A percentile compares a stretch with the other conserved stretches of the same genome.
Evolutionary conservation across 306 rosid species (phyloP).

Genomic region (Pueraria montana): DNA sequence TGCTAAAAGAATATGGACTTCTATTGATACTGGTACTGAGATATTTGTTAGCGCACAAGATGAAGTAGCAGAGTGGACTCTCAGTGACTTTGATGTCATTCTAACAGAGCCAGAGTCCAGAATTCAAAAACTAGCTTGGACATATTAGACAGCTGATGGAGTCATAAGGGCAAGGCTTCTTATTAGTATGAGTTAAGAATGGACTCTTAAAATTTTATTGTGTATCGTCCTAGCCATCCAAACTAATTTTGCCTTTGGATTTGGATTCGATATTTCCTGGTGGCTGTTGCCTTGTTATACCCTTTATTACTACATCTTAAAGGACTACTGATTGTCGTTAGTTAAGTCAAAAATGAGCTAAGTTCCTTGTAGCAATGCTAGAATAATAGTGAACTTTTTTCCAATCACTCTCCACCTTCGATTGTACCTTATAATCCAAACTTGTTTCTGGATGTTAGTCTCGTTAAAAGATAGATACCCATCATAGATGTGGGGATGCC

Average conservation of each 20-base stretch:
- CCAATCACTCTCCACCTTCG: background rate
- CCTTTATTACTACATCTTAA: background rate
- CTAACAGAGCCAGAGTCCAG: conserved; percentile 2
- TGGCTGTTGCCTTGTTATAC: background rate
- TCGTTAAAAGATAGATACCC: background rate
- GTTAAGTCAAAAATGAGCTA: background rate
- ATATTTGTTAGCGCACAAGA: conserved; percentile 53
- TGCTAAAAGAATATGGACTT: conserved; percentile 66
- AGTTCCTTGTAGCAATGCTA: background rate
- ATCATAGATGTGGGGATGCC: background rate
- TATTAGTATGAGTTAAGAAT: no score
- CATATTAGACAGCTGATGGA: background rate
- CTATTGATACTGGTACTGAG: conserved; percentile 73
- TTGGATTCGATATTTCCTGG: background rate
- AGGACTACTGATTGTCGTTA: background rate
- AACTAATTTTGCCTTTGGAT: background rate
- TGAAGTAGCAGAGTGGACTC: conserved; percentile 69
- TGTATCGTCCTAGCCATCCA: background rate
- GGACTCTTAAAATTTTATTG: background rate
- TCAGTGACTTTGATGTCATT: conserved; percentile 61
- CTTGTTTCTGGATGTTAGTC: background rate
- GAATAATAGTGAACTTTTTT: background rate
- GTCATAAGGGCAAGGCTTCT: no score
- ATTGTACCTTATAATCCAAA: background rate
- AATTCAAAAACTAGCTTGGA: background rate